A percentile compares a stretch with the other conserved stretches of the same genome.
phyloP scores from a whole-genome alignment of 2,329 filamentous ascomycete genomes.

The Pseudogymnoascus verrucosus region DNA sequence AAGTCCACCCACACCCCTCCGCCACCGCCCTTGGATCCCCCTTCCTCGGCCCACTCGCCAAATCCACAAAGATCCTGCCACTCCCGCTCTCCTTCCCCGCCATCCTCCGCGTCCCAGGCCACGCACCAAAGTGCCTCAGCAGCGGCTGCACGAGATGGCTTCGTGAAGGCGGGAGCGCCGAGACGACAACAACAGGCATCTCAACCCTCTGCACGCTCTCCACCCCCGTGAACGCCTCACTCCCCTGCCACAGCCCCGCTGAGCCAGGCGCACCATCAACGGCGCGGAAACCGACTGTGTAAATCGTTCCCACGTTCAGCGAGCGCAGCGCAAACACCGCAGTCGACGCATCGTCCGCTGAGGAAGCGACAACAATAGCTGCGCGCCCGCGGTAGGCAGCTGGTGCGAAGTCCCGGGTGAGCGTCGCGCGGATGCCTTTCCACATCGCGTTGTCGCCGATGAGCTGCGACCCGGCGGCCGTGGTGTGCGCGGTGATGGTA shows the following conservation, averaged over 20 bases:
- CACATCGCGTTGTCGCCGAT: constrained; percentile 77
- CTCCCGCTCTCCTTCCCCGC: constrained; percentile 23
- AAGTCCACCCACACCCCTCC: constrained; percentile 66
- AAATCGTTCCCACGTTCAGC: constrained; percentile 68
- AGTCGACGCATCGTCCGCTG: constrained; percentile 67
- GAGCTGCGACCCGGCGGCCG: constrained; percentile 44
- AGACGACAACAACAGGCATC: constrained; percentile 74
- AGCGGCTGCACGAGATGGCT: constrained; percentile 70
- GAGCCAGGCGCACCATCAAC: background rate
- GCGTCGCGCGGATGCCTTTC: constrained; percentile 75
- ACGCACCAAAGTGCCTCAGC: constrained; percentile 58
- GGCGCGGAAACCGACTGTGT: constrained; percentile 74
- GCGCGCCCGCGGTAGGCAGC: constrained; percentile 71
- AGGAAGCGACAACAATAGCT: constrained; percentile 66
- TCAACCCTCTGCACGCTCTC: constrained; percentile 75
- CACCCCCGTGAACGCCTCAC: constrained; percentile 58
- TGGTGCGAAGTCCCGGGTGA: constrained; percentile 74
- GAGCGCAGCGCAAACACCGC: constrained; percentile 72
- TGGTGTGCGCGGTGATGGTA: constrained; percentile 60
- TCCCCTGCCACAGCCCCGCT: constrained; percentile 35
- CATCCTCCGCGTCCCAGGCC: constrained; percentile 34
- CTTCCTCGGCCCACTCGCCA: constrained; percentile 57
- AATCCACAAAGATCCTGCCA: constrained; percentile 70
- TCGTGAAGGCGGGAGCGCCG: constrained; percentile 70
- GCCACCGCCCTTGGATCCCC: constrained; percentile 63